phyloP scores from a whole-genome alignment of 768 basidiomycete species.

The Albatrellus ellisii region DNA sequence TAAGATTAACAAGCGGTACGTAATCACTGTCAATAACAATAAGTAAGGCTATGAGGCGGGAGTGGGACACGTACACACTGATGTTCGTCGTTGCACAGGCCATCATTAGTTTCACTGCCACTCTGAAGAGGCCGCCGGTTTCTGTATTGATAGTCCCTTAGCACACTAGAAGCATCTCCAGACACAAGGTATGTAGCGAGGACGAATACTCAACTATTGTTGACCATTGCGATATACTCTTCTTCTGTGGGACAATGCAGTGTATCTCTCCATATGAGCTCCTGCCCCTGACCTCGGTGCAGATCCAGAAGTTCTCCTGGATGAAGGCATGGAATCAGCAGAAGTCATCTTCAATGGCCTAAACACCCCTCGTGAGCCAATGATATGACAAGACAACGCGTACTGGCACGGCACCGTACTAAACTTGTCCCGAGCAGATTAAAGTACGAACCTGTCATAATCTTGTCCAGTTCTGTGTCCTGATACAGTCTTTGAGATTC shows the following conservation, averaged over 20 bases:
- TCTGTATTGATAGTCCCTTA: conserved; percentile 44
- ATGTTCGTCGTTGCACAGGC: conserved; percentile 57
- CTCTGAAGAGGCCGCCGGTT: conserved; percentile 85
- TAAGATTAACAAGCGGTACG: conserved; percentile 84
- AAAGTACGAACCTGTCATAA: conserved; percentile 56
- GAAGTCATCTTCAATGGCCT: neutral
- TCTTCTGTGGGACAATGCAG: conserved; percentile 87
- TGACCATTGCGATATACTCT: conserved; percentile 93
- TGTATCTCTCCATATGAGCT: conserved; percentile 89
- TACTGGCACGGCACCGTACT: neutral
- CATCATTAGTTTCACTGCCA: conserved; percentile 96
- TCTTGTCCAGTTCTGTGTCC: conserved; percentile 41
- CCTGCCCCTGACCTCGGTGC: conserved; percentile 91
- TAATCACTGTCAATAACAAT: conserved; percentile 47
- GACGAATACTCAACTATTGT: conserved; percentile 57
- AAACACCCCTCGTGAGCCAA: no score
- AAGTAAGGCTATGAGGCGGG: neutral
- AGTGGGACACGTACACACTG: conserved; percentile 33
- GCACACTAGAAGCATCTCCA: neutral
- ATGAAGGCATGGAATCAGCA: no score
- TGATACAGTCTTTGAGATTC: conserved; percentile 16
- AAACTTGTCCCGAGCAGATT: neutral
- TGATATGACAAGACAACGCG: neutral
- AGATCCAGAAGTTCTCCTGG: conserved; percentile 27
- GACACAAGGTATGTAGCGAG: neutral